Base-by-base conservation (phyloP, 345 rosid genomes). In the Arabidopsis suecica region DNA sequence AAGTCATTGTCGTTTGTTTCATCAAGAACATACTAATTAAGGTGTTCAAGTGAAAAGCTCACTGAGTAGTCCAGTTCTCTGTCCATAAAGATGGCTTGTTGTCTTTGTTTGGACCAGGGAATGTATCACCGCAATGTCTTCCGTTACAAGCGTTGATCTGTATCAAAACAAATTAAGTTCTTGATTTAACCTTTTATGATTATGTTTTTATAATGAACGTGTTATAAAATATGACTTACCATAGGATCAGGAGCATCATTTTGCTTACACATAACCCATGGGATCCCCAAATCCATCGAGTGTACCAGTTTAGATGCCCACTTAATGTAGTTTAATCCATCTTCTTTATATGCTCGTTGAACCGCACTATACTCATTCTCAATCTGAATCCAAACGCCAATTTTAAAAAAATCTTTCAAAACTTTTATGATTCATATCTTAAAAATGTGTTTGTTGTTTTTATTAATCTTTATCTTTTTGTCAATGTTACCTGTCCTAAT, bases 61-160 rank as follows among this genome's bases (percentile, higher is more conserved):
- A 91, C 96, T 92, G 96, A 44, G 98, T 89, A 63, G 98, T 96
- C 98, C 99, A 96, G 68, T 96, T 96, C 83, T 93, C 99, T 3
- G 99, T 96, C 98, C 98, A 96, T 14, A 96, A 32, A 48, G 82
- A 49, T 16, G 99, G 99, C 73, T 96, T 96, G 82, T 88, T 10
- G 1, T 87, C 88, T 51, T 11, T 83, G 76, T 96, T 96, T 9
- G 98, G 99, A 63, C 99, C 98, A 6, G 80, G 73, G 82, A 91
- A 96, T 23, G 99, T 93, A 71, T 96, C 98, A 5, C 97, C 99
- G 13, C 99, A 96, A 60, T 93, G 91, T 84, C 97, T 87, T 82
- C 99, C 99, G 41, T 96, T 95, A 87, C 99, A 95, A 3, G 97
- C 77, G 53, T 95, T 92, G 74, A 95, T 94, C 97, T 93, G 18